Evolutionary conservation across 805 yeast species (phyloP).

Genomic region (Lipomyces chichibuensis): DNA sequence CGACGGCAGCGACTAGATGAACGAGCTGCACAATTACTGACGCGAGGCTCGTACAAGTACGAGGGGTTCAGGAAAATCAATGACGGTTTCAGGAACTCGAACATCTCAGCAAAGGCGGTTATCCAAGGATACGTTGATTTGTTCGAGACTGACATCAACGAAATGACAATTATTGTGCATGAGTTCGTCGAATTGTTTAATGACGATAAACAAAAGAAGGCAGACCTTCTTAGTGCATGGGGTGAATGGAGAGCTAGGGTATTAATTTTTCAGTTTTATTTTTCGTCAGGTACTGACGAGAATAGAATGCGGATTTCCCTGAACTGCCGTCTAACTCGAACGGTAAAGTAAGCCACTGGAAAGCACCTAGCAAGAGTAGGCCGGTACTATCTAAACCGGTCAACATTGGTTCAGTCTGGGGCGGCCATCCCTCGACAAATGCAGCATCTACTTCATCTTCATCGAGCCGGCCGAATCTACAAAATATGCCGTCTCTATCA

Average conservation of each 20-base stretch:
- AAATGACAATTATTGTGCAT: constrained; percentile 26
- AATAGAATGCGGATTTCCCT: constrained; percentile 25
- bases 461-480: constrained; percentile 6
- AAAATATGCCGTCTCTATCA: constrained; percentile 15
- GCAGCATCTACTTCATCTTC: constrained; percentile 11
- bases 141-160: constrained; percentile 25
- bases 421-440: neutral
- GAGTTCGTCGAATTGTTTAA: constrained; percentile 31
- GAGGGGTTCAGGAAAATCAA: constrained; percentile 19
- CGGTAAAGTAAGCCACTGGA: constrained; percentile 3
- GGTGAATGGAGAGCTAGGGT: constrained; percentile 24
- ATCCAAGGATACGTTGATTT: constrained; percentile 25
- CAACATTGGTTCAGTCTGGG: constrained; percentile 11
- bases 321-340: constrained; percentile 5
- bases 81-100: constrained; percentile 9
- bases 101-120: constrained; percentile 25
- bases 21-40: constrained; percentile 25
- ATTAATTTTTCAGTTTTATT: neutral
- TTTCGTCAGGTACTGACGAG: neutral
- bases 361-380: constrained; percentile 4
- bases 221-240: constrained; percentile 20
- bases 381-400: neutral
- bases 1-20: constrained; percentile 31
- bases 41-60: constrained; percentile 19
- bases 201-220: constrained; percentile 1